Conservation (phyloP, 257 asterid genomes). For the Hygrophila difformis region DNA sequence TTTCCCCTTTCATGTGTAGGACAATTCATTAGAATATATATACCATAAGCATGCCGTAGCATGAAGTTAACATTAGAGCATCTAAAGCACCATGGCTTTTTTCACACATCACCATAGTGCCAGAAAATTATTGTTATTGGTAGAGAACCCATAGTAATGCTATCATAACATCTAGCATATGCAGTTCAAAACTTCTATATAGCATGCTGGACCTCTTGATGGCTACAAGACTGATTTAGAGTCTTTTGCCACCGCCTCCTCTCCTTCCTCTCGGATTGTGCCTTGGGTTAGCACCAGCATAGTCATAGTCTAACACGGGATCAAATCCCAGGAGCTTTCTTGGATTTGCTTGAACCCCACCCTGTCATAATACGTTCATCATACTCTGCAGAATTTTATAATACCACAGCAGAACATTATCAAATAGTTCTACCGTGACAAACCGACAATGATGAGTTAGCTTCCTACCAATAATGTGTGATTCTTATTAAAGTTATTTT, state of each 20-base stretch:
- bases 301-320: constrained; percentile 47
- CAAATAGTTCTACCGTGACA: too few species aligned
- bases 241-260: constrained; percentile 46
- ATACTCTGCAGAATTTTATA: too few species aligned
- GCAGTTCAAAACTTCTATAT: constrained; percentile 9
- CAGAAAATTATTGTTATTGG: constrained; percentile 9
- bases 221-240: constrained; percentile 19
- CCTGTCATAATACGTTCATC: constrained; percentile 6
- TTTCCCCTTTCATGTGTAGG: too few species aligned
- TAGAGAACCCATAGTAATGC: constrained; percentile 12
- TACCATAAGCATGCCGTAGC: too few species aligned
- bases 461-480: not conserved
- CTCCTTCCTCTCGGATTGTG: constrained; percentile 73
- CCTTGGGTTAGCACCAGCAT: constrained; percentile 59
- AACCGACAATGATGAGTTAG: too few species aligned
- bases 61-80: constrained; percentile 10
- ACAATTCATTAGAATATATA: too few species aligned
- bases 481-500: not conserved
- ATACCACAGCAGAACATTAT: too few species aligned
- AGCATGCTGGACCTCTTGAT: not conserved
- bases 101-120: not conserved
- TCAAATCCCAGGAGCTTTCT: constrained; percentile 46
- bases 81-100: constrained; percentile 15
- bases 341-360: constrained; percentile 16
- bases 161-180: not conserved